phyloP scores from a whole-genome alignment of 495 filamentous ascomycete genomes.

The Aspergillus bertholletiae region DNA sequence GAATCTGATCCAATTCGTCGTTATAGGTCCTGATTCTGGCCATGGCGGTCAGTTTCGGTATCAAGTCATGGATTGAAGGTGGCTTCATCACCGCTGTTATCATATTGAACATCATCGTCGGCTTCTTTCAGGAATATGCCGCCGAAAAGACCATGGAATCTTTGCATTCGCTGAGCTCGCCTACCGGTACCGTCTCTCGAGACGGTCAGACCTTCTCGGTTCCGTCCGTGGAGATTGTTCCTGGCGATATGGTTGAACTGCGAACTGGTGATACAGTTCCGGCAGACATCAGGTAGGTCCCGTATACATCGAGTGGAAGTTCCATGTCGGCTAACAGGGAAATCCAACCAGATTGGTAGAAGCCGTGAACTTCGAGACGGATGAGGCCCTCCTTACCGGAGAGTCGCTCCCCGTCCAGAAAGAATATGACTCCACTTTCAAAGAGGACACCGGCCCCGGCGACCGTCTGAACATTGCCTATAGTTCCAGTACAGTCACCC shows the following conservation, averaged over 20 bases:
- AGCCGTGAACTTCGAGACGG: constrained; percentile 68
- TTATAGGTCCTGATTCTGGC: constrained; percentile 64
- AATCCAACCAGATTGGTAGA: constrained; percentile 49
- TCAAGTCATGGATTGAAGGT: constrained; percentile 67
- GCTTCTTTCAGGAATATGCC: constrained; percentile 67
- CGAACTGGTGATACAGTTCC: constrained; percentile 84
- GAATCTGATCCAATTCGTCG: constrained; percentile 23
- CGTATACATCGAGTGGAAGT: no score
- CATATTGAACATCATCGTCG: constrained; percentile 62
- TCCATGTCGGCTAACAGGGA: background rate
- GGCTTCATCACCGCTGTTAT: constrained; percentile 65
- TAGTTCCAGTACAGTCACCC: constrained; percentile 67
- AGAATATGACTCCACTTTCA: constrained; percentile 39
- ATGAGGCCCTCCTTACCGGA: constrained; percentile 71
- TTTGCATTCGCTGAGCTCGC: constrained; percentile 58
- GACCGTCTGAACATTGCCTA: constrained; percentile 71
- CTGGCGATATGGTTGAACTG: constrained; percentile 66
- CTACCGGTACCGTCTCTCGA: constrained; percentile 56
- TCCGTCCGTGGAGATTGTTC: constrained; percentile 53
- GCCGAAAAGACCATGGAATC: constrained; percentile 78
- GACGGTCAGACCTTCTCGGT: constrained; percentile 50
- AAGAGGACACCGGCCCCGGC: constrained; percentile 55
- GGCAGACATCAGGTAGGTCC: constrained; percentile 55
- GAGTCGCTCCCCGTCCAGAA: constrained; percentile 69
- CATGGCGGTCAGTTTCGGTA: constrained; percentile 70